phyloP scores from a whole-genome alignment of 257 asterid species.

The Apocynum venetum region DNA sequence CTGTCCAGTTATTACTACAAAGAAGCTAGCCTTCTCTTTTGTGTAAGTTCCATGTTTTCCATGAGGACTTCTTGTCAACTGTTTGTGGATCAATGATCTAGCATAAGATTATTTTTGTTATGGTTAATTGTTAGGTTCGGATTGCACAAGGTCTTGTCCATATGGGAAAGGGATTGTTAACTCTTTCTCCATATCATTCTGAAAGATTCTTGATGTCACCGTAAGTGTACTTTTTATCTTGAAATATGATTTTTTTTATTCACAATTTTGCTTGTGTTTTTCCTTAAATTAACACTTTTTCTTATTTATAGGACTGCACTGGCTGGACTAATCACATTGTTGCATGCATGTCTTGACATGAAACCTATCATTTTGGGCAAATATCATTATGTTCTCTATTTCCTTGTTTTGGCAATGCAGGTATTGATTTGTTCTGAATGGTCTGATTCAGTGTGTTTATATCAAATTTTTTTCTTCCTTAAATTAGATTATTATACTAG shows the following conservation, averaged over 20 bases:
- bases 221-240: constrained; percentile 34
- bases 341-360: constrained; percentile 86
- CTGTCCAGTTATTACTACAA: constrained; percentile 91
- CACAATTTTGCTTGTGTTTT: background rate
- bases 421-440: constrained; percentile 21
- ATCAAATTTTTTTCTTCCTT: background rate
- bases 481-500: background rate
- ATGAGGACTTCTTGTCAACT: background rate
- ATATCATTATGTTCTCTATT: constrained; percentile 79
- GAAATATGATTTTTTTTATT: background rate
- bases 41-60: constrained; percentile 43
- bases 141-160: constrained; percentile 96
- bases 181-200: constrained; percentile 87
- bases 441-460: background rate
- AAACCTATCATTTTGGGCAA: constrained; percentile 77
- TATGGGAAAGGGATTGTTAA: constrained; percentile 82
- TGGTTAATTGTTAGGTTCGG: constrained; percentile 53
- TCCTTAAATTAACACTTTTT: background rate
- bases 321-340: constrained; percentile 70
- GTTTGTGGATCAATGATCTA: background rate
- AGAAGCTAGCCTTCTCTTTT: constrained; percentile 87
- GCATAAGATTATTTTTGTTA: background rate
- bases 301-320: constrained; percentile 52
- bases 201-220: constrained; percentile 76
- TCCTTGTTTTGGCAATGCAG: constrained; percentile 92